Evolutionary conservation across 1,139 yeast species (phyloP).

Genomic region (Nakaseomyces kungkrabaensis): DNA sequence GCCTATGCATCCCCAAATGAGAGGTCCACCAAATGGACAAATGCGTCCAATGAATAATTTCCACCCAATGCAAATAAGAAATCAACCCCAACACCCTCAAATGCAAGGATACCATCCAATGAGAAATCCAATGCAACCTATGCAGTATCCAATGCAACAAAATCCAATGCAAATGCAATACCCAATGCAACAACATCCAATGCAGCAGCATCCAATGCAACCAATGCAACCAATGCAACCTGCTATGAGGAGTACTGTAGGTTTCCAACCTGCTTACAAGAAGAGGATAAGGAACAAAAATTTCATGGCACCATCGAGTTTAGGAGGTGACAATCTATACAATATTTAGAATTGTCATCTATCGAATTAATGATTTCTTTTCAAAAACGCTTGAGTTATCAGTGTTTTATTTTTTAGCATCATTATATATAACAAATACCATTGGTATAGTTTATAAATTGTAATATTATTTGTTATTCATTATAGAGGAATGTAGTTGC

Average conservation of each 20-base stretch:
- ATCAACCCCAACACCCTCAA: neutral
- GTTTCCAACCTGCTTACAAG: constrained; percentile 30
- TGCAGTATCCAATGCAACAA: constrained; percentile 6
- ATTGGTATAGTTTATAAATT: neutral
- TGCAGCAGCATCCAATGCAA: constrained; percentile 6
- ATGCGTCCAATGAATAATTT: neutral
- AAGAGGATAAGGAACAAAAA: constrained; percentile 25
- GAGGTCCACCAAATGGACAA: neutral
- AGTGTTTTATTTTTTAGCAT: neutral
- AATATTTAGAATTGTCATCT: neutral
- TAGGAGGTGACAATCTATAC: constrained; percentile 10
- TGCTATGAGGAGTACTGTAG: neutral
- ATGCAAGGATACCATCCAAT: neutral
- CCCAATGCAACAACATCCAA: constrained; percentile 7
- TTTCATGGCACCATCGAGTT: constrained; percentile 4
- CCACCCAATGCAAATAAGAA: neutral
- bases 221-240: constrained; percentile 5
- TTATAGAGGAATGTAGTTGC: neutral
- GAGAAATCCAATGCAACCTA: constrained; percentile 4
- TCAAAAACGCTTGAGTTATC: too few relatives aligned
- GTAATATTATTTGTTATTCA: constrained; percentile 1
- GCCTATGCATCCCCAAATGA: neutral
- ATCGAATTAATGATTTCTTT: too few relatives aligned
- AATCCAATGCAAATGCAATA: constrained; percentile 6
- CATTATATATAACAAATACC: neutral